These are phyloP conservation scores for Cubamyces sp. DNA, from an alignment of 768 basidiomycete species.

Conservation along the genomic window DNA sequence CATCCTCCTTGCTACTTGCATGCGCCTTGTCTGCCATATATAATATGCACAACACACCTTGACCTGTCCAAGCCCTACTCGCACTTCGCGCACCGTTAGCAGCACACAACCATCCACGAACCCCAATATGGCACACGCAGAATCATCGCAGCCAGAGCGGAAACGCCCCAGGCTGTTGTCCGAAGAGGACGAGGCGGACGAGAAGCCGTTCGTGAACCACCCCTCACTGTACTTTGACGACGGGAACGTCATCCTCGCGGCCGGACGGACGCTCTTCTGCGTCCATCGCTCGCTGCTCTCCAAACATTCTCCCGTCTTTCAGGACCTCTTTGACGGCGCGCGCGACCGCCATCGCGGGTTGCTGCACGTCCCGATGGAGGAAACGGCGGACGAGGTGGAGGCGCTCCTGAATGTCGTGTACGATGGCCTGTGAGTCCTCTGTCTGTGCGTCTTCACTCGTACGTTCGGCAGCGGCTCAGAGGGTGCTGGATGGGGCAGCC, in stretches of 20 bases:
- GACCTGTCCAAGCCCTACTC: no score
- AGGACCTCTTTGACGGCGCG: slow-evolving; percentile 28
- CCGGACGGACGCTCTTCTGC: slow-evolving; percentile 29
- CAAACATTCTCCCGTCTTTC: slow-evolving; percentile 31
- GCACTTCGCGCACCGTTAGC: neutral
- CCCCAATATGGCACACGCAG: neutral
- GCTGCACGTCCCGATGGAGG: slow-evolving; percentile 30
- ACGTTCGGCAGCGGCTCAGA: neutral
- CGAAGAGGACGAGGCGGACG: slow-evolving; percentile 6
- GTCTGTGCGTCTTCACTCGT: neutral
- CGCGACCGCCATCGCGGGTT: slow-evolving; percentile 27
- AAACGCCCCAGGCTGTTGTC: slow-evolving; percentile 15
- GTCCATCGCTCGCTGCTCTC: slow-evolving; percentile 34
- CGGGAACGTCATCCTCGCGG: slow-evolving; percentile 37
- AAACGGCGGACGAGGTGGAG: slow-evolving; percentile 33
- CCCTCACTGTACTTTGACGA: slow-evolving; percentile 37
- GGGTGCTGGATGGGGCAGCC: slow-evolving; percentile 14
- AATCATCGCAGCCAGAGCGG: slow-evolving; percentile 4
- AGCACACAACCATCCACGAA: neutral
- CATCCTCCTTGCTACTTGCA: no score
- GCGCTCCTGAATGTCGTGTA: slow-evolving; percentile 32
- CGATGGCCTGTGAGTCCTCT: slow-evolving; percentile 31
- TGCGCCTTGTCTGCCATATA: no score
- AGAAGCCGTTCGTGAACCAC: slow-evolving; percentile 27
- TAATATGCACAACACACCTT: no score